Conservation (phyloP, 208 protist species). For the Porcisia deanei region DNA sequence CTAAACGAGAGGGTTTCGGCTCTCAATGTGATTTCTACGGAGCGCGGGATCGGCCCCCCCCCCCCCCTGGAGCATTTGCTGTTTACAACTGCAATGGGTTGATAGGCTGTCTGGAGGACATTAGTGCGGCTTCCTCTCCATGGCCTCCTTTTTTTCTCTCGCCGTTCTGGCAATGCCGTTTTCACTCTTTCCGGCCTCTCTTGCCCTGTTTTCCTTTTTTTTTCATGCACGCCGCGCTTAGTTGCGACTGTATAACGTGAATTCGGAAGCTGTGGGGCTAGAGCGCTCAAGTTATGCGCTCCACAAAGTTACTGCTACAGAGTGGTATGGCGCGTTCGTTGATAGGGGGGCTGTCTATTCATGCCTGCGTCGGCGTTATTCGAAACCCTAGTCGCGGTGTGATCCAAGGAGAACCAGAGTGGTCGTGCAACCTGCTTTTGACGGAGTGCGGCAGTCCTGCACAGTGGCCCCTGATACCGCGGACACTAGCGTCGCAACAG, state of each 20-base stretch:
- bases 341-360: conserved; percentile 39
- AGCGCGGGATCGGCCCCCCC: neutral
- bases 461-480: conserved; percentile 5
- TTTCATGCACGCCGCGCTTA: neutral
- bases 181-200: neutral
- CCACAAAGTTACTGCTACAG: neutral
- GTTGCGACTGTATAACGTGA: neutral
- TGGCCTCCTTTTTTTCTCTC: neutral
- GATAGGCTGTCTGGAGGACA: neutral
- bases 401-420: conserved; percentile 62
- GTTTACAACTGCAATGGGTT: neutral
- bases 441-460: conserved; percentile 63
- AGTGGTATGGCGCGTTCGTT: neutral
- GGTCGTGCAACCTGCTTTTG: conserved; percentile 77
- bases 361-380: conserved; percentile 83
- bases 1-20: neutral
- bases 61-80: neutral
- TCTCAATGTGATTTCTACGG: neutral
- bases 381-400: conserved; percentile 60
- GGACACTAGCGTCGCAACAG: conserved; percentile 18
- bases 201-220: conserved; percentile 1
- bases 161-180: neutral
- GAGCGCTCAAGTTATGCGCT: neutral
- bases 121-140: neutral
- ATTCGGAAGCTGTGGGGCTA: neutral